These are phyloP conservation scores for Protostelium mycophagum DNA, from an alignment of 78 protist genomes.

Conservation along the genomic window DNA sequence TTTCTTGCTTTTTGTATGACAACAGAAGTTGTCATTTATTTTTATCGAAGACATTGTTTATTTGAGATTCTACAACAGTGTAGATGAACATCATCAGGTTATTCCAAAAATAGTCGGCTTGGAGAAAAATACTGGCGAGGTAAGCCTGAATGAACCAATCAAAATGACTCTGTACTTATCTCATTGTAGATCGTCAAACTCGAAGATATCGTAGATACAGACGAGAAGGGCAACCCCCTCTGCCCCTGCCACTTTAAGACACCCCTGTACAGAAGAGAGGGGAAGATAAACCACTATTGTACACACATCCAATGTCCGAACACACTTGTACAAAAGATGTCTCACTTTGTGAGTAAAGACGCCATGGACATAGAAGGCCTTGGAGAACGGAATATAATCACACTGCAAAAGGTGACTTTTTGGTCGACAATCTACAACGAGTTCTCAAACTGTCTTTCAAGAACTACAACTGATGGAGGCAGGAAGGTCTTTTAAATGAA, in stretches of 20 bases:
- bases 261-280: not conserved
- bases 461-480: not conserved
- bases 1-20: not conserved
- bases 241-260: constrained; percentile 30
- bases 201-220: not conserved
- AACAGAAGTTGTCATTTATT: too few species aligned
- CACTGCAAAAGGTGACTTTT: not conserved
- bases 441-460: not conserved
- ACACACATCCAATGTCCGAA: constrained; percentile 5
- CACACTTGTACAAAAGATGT: not conserved
- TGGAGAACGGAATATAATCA: constrained; percentile 12
- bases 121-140: too few species aligned
- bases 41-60: too few species aligned
- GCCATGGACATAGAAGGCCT: constrained; percentile 42
- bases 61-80: too few species aligned
- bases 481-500: not conserved
- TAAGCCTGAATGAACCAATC: too few species aligned
- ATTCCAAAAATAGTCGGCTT: not conserved
- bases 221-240: not conserved
- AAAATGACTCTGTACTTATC: too few species aligned
- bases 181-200: not conserved
- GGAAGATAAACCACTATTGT: constrained; percentile 26
- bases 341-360: constrained; percentile 27
- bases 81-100: too few species aligned
- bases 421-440: not conserved